A percentile compares a stretch with the other conserved stretches of the same genome.
Evolutionary conservation across 139 green algal genomes (phyloP).

Genomic region (Chlamydomonas asymmetrica): DNA sequence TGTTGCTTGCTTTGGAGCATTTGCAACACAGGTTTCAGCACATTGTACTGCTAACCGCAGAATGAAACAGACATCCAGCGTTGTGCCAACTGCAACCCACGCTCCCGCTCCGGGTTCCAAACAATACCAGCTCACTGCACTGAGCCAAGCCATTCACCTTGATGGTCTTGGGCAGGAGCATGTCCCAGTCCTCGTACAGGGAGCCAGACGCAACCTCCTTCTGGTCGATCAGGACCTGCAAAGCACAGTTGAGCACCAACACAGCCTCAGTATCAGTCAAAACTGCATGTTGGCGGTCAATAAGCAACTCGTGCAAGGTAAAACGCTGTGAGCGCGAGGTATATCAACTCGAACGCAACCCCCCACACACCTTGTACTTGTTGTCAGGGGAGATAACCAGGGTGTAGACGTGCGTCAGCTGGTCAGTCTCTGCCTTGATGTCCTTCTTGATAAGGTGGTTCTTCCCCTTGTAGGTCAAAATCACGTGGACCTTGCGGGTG

Average conservation of each 20-base stretch:
- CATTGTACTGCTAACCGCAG: too few relatives aligned
- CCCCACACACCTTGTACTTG: slow-evolving; percentile 61
- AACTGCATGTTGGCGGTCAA: too few relatives aligned
- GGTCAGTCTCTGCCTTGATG: slow-evolving; percentile 75
- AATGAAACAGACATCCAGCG: background rate
- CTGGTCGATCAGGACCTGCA: slow-evolving; percentile 80
- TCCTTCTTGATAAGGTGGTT: slow-evolving; percentile 96
- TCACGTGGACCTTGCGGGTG: slow-evolving; percentile 91
- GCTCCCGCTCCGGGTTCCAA: background rate
- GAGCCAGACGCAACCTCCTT: slow-evolving; percentile 66
- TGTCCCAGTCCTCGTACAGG: slow-evolving; percentile 86
- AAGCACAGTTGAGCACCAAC: too few relatives aligned
- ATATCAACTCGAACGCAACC: too few relatives aligned
- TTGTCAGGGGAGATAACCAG: slow-evolving; percentile 77
- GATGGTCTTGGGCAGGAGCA: slow-evolving; percentile 81
- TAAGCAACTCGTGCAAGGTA: too few relatives aligned
- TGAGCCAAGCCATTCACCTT: slow-evolving; percentile 50
- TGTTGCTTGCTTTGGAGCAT: too few relatives aligned
- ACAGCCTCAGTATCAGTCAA: background rate
- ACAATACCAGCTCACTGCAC: too few relatives aligned
- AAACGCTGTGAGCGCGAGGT: too few relatives aligned
- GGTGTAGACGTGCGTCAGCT: slow-evolving; percentile 88
- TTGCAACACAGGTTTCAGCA: too few relatives aligned
- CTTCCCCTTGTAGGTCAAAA: slow-evolving; percentile 90
- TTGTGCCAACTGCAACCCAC: background rate